Evolutionary conservation across 805 yeast species (phyloP).

Genomic region (Candida yuanshanica): DNA sequence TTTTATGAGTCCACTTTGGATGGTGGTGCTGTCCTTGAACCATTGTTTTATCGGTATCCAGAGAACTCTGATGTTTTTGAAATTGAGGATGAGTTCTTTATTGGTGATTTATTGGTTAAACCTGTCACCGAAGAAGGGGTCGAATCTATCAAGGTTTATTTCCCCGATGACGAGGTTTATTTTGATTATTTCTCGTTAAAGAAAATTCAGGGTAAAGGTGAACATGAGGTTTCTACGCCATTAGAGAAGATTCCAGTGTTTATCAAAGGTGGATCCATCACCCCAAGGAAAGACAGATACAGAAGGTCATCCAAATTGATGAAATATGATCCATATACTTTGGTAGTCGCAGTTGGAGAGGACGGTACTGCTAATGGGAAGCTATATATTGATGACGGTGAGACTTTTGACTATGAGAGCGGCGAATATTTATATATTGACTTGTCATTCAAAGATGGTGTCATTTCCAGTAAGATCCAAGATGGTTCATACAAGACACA

Average conservation of each 20-base stretch:
- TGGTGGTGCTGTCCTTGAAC: conserved; percentile 70
- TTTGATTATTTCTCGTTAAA: conserved; percentile 44
- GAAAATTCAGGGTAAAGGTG: conserved; percentile 33
- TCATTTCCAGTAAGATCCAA: conserved; percentile 24
- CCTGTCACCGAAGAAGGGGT: conserved; percentile 66
- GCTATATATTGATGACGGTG: conserved; percentile 83
- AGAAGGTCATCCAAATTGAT: conserved; percentile 77
- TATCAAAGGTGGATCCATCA: conserved; percentile 73
- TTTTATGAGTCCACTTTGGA: conserved; percentile 56
- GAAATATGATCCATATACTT: conserved; percentile 75
- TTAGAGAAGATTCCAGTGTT: conserved; percentile 65
- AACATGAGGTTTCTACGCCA: conserved; percentile 35
- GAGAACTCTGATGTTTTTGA: conserved; percentile 41
- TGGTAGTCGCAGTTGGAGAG: conserved; percentile 52
- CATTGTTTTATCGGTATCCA: conserved; percentile 56
- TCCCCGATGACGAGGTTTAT: conserved; percentile 45
- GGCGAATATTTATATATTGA: conserved; percentile 45
- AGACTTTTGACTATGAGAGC: conserved; percentile 48
- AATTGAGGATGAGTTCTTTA: conserved; percentile 77
- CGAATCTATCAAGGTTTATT: conserved; percentile 26
- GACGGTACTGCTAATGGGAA: conserved; percentile 48
- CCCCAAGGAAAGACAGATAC: conserved; percentile 62
- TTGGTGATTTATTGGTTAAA: conserved; percentile 76
- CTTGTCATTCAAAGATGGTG: conserved; percentile 33
- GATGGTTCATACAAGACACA: conserved; percentile 24